Evolutionary conservation across 2,329 filamentous ascomycete species (phyloP), one percentile per base, ranked within the genome.

Genomic region (Mariannaea elegans): DNA sequence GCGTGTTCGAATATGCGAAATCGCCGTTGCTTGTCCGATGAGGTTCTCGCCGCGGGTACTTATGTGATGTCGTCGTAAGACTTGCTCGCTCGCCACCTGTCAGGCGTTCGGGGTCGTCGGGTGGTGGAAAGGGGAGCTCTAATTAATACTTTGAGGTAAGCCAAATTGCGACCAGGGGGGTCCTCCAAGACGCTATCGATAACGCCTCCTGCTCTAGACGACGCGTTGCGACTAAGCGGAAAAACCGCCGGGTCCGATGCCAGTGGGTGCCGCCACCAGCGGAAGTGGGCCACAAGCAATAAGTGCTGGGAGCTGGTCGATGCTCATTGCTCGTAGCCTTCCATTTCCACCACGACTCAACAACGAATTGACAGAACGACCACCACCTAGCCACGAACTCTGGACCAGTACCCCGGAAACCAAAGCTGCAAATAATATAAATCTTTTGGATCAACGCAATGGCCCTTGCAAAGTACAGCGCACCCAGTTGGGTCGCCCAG

Each of bases 401-500:
- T 16, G 13, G 14, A 24, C 12, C 31, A 2, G 14, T 23, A 47
- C 4, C 44, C 31, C n/a, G n/a, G n/a, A n/a, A 14, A 34, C 29
- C 14, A 49, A 47, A 23, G 14, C 32, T 18, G 38, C 23, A 18
- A 23, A 10, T 24, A 21, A 39, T 18, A 9, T 9, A 3, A 3
- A 44, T 18, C 19, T 18, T 34, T 10, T n/a, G 36, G 23, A 9
- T 36, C 31, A 24, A 19, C 24, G 12, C 23, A 61, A 72, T 72
- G 72, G 59, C 68, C 52, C 73, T 77, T 60, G 72, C 75, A 59
- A 67, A 72, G 56, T 60, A 75, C 79, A 80, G 39, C 46, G 61
- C 67, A 13, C 94, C 94, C 31, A 82, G 85, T 83, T 99, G 95
- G 95, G 92, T 94, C 31, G 78, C 89, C 65, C 89, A 96, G 71